phyloP scores from a whole-genome alignment of 108 stramenopile species.

The Nannochloropsis granulata region DNA sequence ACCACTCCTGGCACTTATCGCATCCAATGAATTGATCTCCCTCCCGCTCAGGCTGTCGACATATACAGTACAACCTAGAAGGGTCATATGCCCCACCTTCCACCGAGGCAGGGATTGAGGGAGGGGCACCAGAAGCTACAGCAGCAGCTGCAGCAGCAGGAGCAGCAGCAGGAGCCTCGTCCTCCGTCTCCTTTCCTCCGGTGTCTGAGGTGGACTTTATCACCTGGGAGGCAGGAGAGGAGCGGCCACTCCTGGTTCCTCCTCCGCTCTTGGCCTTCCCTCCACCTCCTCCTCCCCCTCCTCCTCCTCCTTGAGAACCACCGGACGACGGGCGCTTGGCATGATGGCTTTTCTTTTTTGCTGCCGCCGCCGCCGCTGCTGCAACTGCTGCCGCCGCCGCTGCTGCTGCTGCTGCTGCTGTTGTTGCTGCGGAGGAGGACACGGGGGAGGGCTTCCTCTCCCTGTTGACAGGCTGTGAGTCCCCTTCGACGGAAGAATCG shows the following conservation, averaged over 20 bases:
- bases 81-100: background rate
- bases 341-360: background rate
- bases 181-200: too few relatives aligned
- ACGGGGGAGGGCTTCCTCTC: background rate
- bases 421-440: background rate
- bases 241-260: background rate
- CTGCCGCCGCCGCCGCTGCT: background rate
- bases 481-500: background rate
- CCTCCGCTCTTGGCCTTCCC: background rate
- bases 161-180: too few relatives aligned
- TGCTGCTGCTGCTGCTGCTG: background rate
- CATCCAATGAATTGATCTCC: background rate
- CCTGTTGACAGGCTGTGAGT: background rate
- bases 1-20: background rate
- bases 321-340: background rate
- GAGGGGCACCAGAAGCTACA: too few relatives aligned
- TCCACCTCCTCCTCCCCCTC: background rate
- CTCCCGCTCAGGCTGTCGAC: background rate
- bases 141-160: too few relatives aligned
- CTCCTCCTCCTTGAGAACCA: background rate
- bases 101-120: background rate
- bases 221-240: background rate
- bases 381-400: background rate
- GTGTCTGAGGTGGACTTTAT: too few relatives aligned
- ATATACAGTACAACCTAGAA: background rate